Evolutionary conservation across 1,284 basidiomycete species (phyloP), one percentile per base, ranked within the genome.

Genomic region (Thecaphora frezii): DNA sequence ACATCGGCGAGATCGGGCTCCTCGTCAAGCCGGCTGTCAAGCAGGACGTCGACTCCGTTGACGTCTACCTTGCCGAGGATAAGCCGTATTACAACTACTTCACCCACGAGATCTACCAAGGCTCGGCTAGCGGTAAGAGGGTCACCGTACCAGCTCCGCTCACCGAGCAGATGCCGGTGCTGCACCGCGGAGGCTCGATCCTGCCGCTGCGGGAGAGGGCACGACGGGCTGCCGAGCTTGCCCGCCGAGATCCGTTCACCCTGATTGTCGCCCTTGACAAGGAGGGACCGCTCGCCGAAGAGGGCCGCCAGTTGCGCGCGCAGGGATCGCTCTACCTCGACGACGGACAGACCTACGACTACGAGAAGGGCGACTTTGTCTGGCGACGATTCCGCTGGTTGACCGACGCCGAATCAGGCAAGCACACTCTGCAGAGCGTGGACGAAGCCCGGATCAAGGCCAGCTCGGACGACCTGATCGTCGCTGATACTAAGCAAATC

Each of bases 71-170:
- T 30, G 85, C 90, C 1, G 94, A 97, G 72, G 86, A 91, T 63
- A 86, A 94, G 87, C 88, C 92, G 2, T 97, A 97, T 84, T 98
- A 97, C 79, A 87, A 97, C 82, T 98, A 94, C 82, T 91, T 92
- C 82, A 68, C 74, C 24, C 67, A 72, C 48, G 58, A 74, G 23
- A 45, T 74, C 43, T 87, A 91, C 81, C 87, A 85, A 37, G 87
- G 88, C 21, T 74, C 85, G 1, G 74, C 83, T 12, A 83, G 85
- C 58, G 87, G 87, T 65, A 61, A 72, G 12, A 81, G 82, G 50
- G 82, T 94, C 71, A 88, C 85, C 1, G 85, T 97, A 19, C 82
- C 88, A 2, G 73, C 74, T 8, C 74, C 74, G 2, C 43, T 77
- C 21, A 69, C 89, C 62, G 85, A 89, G 55, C 54, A 77, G 43